Base-by-base conservation (phyloP, 2,329 filamentous ascomycete species). In the Colletotrichum somersetense region DNA sequence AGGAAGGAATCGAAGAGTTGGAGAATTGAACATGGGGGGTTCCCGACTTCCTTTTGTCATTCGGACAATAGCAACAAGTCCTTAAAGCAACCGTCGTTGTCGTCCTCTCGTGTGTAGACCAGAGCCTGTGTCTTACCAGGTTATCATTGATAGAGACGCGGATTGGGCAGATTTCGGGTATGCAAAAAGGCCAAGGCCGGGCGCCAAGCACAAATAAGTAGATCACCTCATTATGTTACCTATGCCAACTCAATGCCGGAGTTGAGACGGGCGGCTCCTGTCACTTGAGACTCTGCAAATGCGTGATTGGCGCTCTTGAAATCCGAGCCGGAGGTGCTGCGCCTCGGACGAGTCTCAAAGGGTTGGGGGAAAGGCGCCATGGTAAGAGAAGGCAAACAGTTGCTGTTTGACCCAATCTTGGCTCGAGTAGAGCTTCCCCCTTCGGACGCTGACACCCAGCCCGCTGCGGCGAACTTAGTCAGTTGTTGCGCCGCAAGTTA, bases 331-430 rank as follows among this genome's bases (percentile, higher is more conserved):
- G 48, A 55, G 14, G 38, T 26, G 65, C 65, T 64, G 69, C 58
- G 69, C 65, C 66, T 62, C 65, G 53, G 62, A 38, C 26, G 65
- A 59, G 50, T 55, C 48, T 55, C 38, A 20, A 68, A 52, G 30
- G 23, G n/a, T 8, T n/a, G 42, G 46, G 30, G 20, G 26, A 23
- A 46, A 53, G 42, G 58, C 18, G 30, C 20, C 20, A 58, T 58
- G 46, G 48, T 59, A 59, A 67, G 59, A 55, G 26, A 62, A 53
- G 59, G 44, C 44, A 69, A 69, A 68, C 65, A 68, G 23, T 69
- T 68, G 46, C 59, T n/a, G 69, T 72, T 72, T 72, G 59, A 72
- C 48, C 65, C 40, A 16, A 69, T 61, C 69, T 69, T 69, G 69
- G 69, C 69, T 69, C 66, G 69, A 63, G 52, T 63, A 64, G 38